Base-by-base conservation (phyloP, 306 rosid species). In the Sophora flavescens region DNA sequence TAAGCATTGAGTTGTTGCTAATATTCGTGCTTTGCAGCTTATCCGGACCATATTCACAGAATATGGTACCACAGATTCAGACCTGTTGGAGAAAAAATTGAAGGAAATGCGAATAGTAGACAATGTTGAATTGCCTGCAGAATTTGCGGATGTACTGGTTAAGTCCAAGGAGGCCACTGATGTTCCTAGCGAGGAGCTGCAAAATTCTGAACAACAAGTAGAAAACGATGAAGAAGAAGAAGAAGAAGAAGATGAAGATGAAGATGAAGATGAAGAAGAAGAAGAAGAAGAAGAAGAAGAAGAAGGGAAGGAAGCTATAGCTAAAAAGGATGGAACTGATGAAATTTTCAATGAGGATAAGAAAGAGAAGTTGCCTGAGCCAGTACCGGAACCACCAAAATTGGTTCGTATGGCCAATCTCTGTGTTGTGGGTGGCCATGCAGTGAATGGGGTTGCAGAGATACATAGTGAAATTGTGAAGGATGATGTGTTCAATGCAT, bases 391-490 rank as follows among this genome's bases (percentile, higher is more conserved):
- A 85, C 98, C 88, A 44, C 97, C 97, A 15, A 95, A 95, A 87
- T 53, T 86, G 85, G 97, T 95, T 71, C 97, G 89, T 13, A 95
- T 95, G 99, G 99, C 99, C 70, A 95, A 95, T 83, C 97, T 95
- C 53, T 89, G 87, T 87, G 97, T 92, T 76, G 99, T 86, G 70
- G 97, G 97, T 74, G 99, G 99, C 84, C 97, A 92, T 89, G 96
- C 96, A 59, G 99, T 95, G 74, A 95, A 95, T 67, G 99, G 99
- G 69, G 99, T 95, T 80, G 99, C 99, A 14, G 97, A 87, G 91
- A 95, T 95, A 83, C 99, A 95, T 65, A 95, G 96, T 82, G 89
- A 95, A 87, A 95, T 95, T 78, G 99, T 95, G 52, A 92, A 90
- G 86, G 93, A 92, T 17, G 97, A 90, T 69, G 97, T 95, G 68